Evolutionary conservation across 2,329 filamentous ascomycete genomes (phyloP), one percentile per base, ranked within the genome.

Genomic region (Exophiala xenobiotica): DNA sequence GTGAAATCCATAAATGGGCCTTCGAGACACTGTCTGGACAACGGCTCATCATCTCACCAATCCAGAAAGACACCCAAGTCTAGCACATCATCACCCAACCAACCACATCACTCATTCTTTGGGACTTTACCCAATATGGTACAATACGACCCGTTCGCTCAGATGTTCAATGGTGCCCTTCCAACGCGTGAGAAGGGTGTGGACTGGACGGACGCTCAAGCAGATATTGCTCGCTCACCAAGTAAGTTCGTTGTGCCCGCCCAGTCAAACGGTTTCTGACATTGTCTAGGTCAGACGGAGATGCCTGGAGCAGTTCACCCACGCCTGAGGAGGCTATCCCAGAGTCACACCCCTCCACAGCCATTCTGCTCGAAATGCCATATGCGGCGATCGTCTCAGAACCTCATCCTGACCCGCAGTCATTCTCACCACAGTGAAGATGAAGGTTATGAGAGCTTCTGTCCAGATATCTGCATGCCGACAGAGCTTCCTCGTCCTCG

Each of bases 401-500:
- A 43, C 9, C 38, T 45, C 14, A 23, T 40, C n/a, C 16, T 24
- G 12, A 14, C 39, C 14, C 39, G 31, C 8, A 31, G 38, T 22
- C 38, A 24, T 3, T 40, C 38, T 6, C 38, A 45, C 7, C 43
- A 47, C 31, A 44, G 50, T 27, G 50, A 44, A 24, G 39, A 47
- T 2, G 51, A 52, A 40, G 50, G 51, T 18, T 54, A 42, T 39
- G 55, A 58, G 6, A 49, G 46, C 14, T 58, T 58, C 42, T 58
- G 55, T 31, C 55, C 55, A n/a, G 55, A 58, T 31, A 58, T 58
- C 38, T 18, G 31, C 14, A 58, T 58, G 55, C 55, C 55, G 18
- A 48, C 29, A 4, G 40, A 57, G 9, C 22, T 39, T 11, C 19
- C 33, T 22, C 46, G 29, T 16, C 52, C 47, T 8, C 38, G 26